Evolutionary conservation across 768 basidiomycete genomes (phyloP).

Genomic region (Boletus vermiculosoides): DNA sequence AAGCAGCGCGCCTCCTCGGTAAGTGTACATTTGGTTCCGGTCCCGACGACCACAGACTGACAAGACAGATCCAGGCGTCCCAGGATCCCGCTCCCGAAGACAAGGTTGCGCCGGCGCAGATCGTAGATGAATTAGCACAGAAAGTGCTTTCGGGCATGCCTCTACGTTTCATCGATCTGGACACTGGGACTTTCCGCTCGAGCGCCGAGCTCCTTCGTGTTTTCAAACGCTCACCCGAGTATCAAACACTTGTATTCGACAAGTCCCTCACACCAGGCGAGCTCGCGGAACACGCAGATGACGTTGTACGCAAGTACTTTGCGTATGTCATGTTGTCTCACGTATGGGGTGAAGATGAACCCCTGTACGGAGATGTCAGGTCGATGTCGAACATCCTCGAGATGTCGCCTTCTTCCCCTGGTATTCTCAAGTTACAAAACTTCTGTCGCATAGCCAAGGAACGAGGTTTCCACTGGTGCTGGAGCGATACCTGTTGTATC

Average conservation of each 20-base stretch:
- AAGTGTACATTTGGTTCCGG: neutral
- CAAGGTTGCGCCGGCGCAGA: conserved; percentile 6
- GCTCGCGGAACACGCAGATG: conserved; percentile 14
- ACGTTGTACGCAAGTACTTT: conserved; percentile 21
- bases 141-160: conserved; percentile 23
- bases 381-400: conserved; percentile 15
- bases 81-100: conserved; percentile 4
- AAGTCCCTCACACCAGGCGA: conserved; percentile 4
- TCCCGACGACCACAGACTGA: neutral
- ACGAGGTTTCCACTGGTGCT: conserved; percentile 24
- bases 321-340: conserved; percentile 30
- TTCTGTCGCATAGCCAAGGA: conserved; percentile 22
- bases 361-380: conserved; percentile 20
- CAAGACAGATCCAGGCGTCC: neutral
- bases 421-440: conserved; percentile 21
- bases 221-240: conserved; percentile 18
- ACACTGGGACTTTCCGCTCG: conserved; percentile 21
- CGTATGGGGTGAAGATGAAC: conserved; percentile 30
- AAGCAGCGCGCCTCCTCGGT: conserved; percentile 3
- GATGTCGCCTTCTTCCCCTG: conserved; percentile 16
- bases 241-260: conserved; percentile 12
- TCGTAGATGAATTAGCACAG: conserved; percentile 19
- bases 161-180: conserved; percentile 22
- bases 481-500: conserved; percentile 34
- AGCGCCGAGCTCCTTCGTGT: conserved; percentile 14